These are phyloP conservation scores for Trametes villosa DNA, from an alignment of 768 basidiomycete genomes.

Conservation along the genomic window DNA sequence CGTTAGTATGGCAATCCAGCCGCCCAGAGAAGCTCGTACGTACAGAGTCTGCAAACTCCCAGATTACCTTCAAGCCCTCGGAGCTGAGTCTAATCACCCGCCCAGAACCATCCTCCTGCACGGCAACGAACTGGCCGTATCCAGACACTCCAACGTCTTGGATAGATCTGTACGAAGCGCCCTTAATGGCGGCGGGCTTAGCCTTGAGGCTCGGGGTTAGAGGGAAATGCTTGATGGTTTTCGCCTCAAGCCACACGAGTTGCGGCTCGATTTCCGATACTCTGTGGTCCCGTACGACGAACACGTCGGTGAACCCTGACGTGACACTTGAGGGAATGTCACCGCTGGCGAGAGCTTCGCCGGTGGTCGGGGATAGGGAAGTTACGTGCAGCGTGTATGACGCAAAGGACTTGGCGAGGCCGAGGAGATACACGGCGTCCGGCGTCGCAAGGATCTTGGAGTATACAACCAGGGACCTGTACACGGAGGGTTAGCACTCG, in stretches of 20 bases:
- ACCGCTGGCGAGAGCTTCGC: constrained; percentile 50
- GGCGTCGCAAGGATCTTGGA: constrained; percentile 61
- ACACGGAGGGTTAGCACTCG: not conserved
- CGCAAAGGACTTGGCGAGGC: constrained; percentile 46
- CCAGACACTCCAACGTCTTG: constrained; percentile 63
- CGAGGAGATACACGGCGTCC: constrained; percentile 58
- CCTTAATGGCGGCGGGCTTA: constrained; percentile 49
- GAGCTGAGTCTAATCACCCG: constrained; percentile 56
- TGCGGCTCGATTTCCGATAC: constrained; percentile 34
- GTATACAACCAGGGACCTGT: constrained; percentile 71
- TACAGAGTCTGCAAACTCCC: constrained; percentile 63
- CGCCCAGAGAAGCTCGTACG: constrained; percentile 26
- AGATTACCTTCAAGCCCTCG: constrained; percentile 48
- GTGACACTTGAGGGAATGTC: constrained; percentile 58
- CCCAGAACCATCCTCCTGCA: constrained; percentile 57
- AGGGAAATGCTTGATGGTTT: constrained; percentile 50
- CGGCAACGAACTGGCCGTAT: constrained; percentile 63
- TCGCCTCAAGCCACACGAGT: constrained; percentile 60
- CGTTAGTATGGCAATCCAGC: constrained; percentile 8
- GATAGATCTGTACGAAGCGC: constrained; percentile 52
- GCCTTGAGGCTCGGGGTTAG: constrained; percentile 57
- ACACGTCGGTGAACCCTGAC: constrained; percentile 40
- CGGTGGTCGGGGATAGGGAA: constrained; percentile 58
- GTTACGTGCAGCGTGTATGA: constrained; percentile 72
- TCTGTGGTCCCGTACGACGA: constrained; percentile 37